These are phyloP conservation scores for Clavispora vitiphila DNA, from an alignment of 805 yeast genomes.

Conservation along the genomic window DNA sequence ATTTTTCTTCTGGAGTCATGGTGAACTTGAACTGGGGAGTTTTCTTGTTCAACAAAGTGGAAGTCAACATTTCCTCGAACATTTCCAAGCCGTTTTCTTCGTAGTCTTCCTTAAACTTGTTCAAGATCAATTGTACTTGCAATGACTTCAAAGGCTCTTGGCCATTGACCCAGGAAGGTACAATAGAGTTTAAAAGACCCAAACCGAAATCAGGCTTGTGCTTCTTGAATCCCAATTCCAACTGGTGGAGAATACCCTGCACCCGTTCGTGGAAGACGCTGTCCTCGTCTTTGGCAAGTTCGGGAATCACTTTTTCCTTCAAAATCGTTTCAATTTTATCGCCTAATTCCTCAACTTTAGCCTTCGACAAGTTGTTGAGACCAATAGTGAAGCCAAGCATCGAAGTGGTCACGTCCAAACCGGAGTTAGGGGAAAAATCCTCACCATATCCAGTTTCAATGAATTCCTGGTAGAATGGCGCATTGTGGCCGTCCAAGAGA, in stretches of 20 bases:
- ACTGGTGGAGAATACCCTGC: slow-evolving; percentile 84
- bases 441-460: slow-evolving; percentile 82
- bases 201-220: slow-evolving; percentile 90
- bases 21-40: slow-evolving; percentile 62
- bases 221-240: slow-evolving; percentile 78
- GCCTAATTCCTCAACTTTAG: slow-evolving; percentile 45
- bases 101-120: slow-evolving; percentile 59
- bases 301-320: slow-evolving; percentile 31
- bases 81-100: slow-evolving; percentile 42
- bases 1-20: slow-evolving; percentile 66
- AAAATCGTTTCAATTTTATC: slow-evolving; percentile 45
- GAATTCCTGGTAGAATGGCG: slow-evolving; percentile 81
- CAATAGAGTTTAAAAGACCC: slow-evolving; percentile 61
- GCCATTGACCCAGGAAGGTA: slow-evolving; percentile 83
- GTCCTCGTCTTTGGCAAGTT: slow-evolving; percentile 19
- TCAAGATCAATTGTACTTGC: slow-evolving; percentile 58
- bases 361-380: slow-evolving; percentile 61
- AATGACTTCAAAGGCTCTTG: slow-evolving; percentile 69
- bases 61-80: slow-evolving; percentile 55
- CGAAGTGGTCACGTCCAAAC: slow-evolving; percentile 77
- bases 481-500: slow-evolving; percentile 85
- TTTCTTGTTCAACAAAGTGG: slow-evolving; percentile 41
- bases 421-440: slow-evolving; percentile 84
- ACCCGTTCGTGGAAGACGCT: slow-evolving; percentile 40
- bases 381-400: slow-evolving; percentile 80